Evolutionary conservation across 2,329 filamentous ascomycete species (phyloP).

Genomic region (Ophiostoma pallidulum): DNA sequence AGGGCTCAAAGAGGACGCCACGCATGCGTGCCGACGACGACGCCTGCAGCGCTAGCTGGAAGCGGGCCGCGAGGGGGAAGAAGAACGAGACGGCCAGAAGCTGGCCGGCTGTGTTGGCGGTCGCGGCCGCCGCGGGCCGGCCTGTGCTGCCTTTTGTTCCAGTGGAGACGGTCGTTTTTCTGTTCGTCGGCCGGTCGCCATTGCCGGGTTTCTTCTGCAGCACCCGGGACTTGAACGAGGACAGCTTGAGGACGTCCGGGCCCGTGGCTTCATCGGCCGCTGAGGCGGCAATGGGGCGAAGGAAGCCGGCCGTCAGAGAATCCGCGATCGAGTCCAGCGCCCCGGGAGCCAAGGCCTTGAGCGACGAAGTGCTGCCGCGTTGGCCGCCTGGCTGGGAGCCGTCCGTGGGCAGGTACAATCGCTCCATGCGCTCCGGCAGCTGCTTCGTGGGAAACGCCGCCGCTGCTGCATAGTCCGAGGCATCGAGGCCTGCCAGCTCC

Average conservation of each 20-base stretch:
- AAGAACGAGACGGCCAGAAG: constrained; percentile 73
- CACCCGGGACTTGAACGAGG: constrained; percentile 76
- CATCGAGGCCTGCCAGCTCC: constrained; percentile 71
- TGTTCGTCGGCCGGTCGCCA: no score
- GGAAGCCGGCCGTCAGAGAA: constrained; percentile 59
- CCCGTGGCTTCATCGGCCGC: constrained; percentile 74
- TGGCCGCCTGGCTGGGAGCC: constrained; percentile 12
- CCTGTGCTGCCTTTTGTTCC: constrained; percentile 17
- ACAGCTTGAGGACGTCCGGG: constrained; percentile 76
- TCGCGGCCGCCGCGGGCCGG: no score
- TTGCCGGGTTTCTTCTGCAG: constrained; percentile 48
- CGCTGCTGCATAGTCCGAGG: constrained; percentile 39
- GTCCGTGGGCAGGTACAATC: constrained; percentile 47
- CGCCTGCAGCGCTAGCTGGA: constrained; percentile 52
- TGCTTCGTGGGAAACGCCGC: constrained; percentile 69
- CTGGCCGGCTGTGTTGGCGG: constrained; percentile 68
- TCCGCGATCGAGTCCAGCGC: constrained; percentile 60
- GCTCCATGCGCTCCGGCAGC: constrained; percentile 65
- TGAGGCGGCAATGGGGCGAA: constrained; percentile 70
- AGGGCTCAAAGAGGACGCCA: constrained; percentile 61
- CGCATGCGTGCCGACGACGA: constrained; percentile 30
- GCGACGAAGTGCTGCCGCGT: constrained; percentile 24
- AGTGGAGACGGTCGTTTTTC: no score
- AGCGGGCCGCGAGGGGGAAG: constrained; percentile 73
- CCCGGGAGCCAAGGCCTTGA: constrained; percentile 45